Conservation (phyloP, 331 rosid species). For the Prunus yedoensis region DNA sequence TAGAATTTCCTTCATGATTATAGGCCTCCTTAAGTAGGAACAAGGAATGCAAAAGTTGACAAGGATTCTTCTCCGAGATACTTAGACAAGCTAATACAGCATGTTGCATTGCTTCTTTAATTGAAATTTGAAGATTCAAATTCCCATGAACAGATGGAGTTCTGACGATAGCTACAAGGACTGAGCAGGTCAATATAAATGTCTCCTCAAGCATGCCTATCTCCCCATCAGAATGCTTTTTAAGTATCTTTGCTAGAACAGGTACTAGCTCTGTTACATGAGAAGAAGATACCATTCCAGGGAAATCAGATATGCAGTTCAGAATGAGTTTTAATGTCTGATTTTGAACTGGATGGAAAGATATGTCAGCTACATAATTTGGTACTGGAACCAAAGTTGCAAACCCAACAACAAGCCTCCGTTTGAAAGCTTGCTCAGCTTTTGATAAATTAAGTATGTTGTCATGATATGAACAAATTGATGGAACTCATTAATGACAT, state of each 20-base stretch:
- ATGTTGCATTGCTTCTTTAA: conserved; percentile 56
- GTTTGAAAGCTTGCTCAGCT: no score
- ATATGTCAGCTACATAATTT: no score
- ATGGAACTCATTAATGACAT: no score
- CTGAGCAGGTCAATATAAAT: conserved; percentile 57
- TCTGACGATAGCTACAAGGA: conserved; percentile 64
- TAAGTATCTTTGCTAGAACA: conserved; percentile 61
- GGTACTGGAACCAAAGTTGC: no score
- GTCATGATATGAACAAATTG: no score
- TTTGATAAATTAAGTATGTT: no score
- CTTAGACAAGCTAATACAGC: conserved; percentile 65
- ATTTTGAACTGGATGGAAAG: conserved; percentile 72
- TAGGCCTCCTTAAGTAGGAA: conserved; percentile 82
- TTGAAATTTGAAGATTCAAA: conserved; percentile 41
- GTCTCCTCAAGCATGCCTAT: no score
- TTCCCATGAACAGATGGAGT: conserved; percentile 56
- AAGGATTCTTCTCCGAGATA: not conserved
- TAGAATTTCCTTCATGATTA: conserved; percentile 47
- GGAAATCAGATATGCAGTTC: conserved; percentile 75
- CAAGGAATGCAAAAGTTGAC: conserved; percentile 64
- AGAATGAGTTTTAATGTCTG: conserved; percentile 72
- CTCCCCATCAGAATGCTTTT: no score
- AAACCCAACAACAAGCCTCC: no score
- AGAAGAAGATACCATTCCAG: conserved; percentile 68
- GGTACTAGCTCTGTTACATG: conserved; percentile 62